phyloP scores from a whole-genome alignment of 2,329 filamentous ascomycete species.

The Sporothrix sp. region DNA sequence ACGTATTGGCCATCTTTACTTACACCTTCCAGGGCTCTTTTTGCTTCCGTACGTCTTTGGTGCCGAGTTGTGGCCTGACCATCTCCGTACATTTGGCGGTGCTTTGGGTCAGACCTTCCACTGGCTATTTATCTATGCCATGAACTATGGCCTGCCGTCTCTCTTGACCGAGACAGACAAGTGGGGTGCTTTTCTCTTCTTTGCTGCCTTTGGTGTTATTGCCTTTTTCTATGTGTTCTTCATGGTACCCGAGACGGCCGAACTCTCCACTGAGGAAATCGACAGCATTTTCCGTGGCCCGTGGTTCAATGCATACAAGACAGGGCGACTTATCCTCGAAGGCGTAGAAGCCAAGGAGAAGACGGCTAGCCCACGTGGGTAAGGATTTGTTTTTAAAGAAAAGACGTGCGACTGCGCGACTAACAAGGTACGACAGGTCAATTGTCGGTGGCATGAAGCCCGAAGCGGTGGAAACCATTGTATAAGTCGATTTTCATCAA shows the following conservation, averaged over 20 bases:
- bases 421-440: neutral
- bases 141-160: slow-evolving; percentile 24
- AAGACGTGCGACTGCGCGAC: too few relatives aligned
- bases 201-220: slow-evolving; percentile 26
- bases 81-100: slow-evolving; percentile 34
- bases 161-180: slow-evolving; percentile 25
- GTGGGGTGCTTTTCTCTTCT: slow-evolving; percentile 21
- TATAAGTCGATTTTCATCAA: too few relatives aligned
- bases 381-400: too few relatives aligned
- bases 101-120: slow-evolving; percentile 28
- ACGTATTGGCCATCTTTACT: too few relatives aligned
- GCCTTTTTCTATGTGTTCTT: slow-evolving; percentile 28
- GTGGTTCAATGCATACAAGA: slow-evolving; percentile 20
- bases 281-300: slow-evolving; percentile 27
- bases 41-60: slow-evolving; percentile 36
- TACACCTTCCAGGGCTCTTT: slow-evolving; percentile 16
- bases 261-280: slow-evolving; percentile 30
- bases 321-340: neutral
- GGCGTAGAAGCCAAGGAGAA: slow-evolving; percentile 17
- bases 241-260: slow-evolving; percentile 30
- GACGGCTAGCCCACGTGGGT: neutral
- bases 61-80: slow-evolving; percentile 36
- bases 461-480: neutral
- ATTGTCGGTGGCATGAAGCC: neutral
- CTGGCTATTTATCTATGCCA: slow-evolving; percentile 31